Percentiles rank a stretch among this genome's conserved stretches.
phyloP scores from a whole-genome alignment of 2,329 filamentous ascomycete species.

The Fusarium citri region DNA sequence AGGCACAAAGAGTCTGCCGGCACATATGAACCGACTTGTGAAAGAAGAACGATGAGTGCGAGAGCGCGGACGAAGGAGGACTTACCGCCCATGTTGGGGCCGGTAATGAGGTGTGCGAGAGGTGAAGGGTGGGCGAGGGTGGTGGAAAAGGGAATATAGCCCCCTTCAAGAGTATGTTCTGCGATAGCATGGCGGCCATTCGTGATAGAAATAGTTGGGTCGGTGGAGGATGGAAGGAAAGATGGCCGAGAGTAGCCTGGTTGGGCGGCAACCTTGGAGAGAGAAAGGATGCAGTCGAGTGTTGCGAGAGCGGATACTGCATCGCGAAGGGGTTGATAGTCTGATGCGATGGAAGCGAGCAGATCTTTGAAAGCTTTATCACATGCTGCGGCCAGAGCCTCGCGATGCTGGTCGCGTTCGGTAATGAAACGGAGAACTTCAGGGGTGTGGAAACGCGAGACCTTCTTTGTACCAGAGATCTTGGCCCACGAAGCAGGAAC shows the following conservation, averaged over 20 bases:
- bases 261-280: slow-evolving; percentile 84
- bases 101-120: slow-evolving; percentile 88
- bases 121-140: slow-evolving; percentile 73
- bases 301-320: slow-evolving; percentile 86
- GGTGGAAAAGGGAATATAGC: slow-evolving; percentile 92
- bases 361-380: slow-evolving; percentile 82
- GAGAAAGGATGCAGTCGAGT: slow-evolving; percentile 88
- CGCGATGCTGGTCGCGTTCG: slow-evolving; percentile 94
- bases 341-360: slow-evolving; percentile 78
- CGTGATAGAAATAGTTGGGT: slow-evolving; percentile 70
- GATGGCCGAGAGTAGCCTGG: slow-evolving; percentile 88
- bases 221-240: slow-evolving; percentile 69
- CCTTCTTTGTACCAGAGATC: slow-evolving; percentile 92
- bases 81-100: slow-evolving; percentile 99
- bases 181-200: slow-evolving; percentile 93
- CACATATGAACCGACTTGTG: slow-evolving; percentile 94
- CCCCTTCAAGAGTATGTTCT: slow-evolving; percentile 85
- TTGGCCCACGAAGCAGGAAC: slow-evolving; percentile 96
- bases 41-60: slow-evolving; percentile 91
- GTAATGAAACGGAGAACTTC: slow-evolving; percentile 85
- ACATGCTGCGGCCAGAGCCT: slow-evolving; percentile 91
- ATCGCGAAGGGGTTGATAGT: slow-evolving; percentile 91
- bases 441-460: slow-evolving; percentile 93
- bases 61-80: slow-evolving; percentile 96
- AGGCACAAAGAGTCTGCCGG: slow-evolving; percentile 80